phyloP scores from a whole-genome alignment of 1,284 basidiomycete genomes.

The Papiliotrema laurentii region DNA sequence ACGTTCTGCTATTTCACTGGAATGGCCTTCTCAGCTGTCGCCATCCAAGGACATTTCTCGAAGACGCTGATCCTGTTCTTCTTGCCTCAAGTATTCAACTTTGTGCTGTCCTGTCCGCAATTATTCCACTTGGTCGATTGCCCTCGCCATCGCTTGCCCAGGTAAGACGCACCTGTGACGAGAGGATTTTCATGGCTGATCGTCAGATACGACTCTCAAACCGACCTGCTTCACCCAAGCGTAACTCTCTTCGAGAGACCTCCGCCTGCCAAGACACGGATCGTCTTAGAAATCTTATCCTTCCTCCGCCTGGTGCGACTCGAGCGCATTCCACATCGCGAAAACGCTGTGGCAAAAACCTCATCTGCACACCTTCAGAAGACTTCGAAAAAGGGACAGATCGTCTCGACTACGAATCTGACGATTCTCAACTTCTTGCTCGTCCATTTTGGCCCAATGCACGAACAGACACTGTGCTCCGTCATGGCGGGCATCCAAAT shows the following conservation, averaged over 20 bases:
- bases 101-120: slow-evolving; percentile 89
- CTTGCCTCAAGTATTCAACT: slow-evolving; percentile 97
- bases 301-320: slow-evolving; percentile 64
- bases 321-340: slow-evolving; percentile 54
- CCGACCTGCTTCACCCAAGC: slow-evolving; percentile 70
- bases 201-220: slow-evolving; percentile 65
- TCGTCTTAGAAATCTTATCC: slow-evolving; percentile 60
- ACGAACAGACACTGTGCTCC: slow-evolving; percentile 68
- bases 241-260: slow-evolving; percentile 58
- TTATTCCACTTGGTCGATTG: slow-evolving; percentile 90
- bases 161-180: slow-evolving; percentile 52
- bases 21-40: slow-evolving; percentile 95
- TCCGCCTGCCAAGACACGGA: slow-evolving; percentile 52
- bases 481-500: slow-evolving; percentile 70
- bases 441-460: slow-evolving; percentile 71
- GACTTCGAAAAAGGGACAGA: slow-evolving; percentile 35
- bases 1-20: slow-evolving; percentile 97
- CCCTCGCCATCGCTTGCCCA: slow-evolving; percentile 87
- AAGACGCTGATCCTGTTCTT: slow-evolving; percentile 97
- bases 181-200: neutral
- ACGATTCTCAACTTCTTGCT: slow-evolving; percentile 83
- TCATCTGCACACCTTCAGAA: too few species aligned
- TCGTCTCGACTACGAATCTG: slow-evolving; percentile 72
- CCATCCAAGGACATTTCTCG: slow-evolving; percentile 93
- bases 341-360: too few species aligned